Conservation (phyloP, 2,329 filamentous ascomycete species). For the Cladosporium phlei region DNA sequence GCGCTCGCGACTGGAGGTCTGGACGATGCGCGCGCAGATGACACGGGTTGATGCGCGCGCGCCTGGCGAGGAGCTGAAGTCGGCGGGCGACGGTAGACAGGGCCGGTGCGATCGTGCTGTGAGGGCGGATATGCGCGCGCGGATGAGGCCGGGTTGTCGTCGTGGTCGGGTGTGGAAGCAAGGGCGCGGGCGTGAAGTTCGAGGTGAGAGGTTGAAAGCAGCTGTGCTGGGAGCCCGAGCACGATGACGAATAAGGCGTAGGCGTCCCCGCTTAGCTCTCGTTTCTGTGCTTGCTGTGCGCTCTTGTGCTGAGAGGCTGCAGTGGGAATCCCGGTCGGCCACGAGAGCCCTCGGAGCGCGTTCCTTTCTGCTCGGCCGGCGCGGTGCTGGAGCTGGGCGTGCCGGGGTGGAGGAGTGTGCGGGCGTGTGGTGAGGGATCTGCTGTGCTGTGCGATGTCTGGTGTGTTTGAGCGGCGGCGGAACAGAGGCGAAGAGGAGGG, state of each 20-base stretch:
- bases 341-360: conserved; percentile 2
- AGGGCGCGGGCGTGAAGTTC: not conserved
- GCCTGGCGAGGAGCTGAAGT: too few relatives aligned
- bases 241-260: not conserved
- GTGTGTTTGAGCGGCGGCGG: not conserved
- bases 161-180: conserved; percentile 2
- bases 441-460: not conserved
- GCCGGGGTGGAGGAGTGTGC: too few relatives aligned
- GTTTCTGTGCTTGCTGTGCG: not conserved
- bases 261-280: not conserved
- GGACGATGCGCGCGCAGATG: too few relatives aligned
- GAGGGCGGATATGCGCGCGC: conserved; percentile 1
- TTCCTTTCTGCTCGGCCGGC: not conserved
- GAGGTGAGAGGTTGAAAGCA: not conserved
- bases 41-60: too few relatives aligned
- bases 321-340: not conserved
- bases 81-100: not conserved
- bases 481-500: too few relatives aligned
- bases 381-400: too few relatives aligned
- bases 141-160: not conserved
- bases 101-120: too few relatives aligned
- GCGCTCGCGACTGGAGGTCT: too few relatives aligned
- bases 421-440: not conserved
- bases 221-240: not conserved
- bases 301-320: not conserved